These are phyloP conservation scores for Bothriochloa decipiens DNA, from an alignment of 176 grass and related monocot species.

Conservation along the genomic window DNA sequence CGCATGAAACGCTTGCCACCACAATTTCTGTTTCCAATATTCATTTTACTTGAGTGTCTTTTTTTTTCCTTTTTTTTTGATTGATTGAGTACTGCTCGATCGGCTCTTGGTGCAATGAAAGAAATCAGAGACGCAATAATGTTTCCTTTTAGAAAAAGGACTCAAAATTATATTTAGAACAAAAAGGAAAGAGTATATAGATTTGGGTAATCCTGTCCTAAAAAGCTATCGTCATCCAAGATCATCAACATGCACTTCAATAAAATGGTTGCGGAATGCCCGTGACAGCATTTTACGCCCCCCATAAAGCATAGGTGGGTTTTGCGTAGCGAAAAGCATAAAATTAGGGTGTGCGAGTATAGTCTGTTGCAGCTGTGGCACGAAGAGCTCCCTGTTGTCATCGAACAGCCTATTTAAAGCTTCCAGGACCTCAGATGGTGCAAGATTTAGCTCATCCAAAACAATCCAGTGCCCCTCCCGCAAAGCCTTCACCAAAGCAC, in stretches of 20 bases:
- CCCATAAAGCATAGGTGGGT: constrained; percentile 87
- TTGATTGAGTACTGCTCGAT: neutral
- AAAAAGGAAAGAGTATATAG: too few relatives aligned
- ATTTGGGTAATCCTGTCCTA: too few relatives aligned
- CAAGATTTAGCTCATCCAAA: constrained; percentile 97
- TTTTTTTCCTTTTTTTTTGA: neutral
- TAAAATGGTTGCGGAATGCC: constrained; percentile 94
- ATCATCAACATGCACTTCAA: constrained; percentile 94
- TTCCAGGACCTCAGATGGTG: constrained; percentile 95
- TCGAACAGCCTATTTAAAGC: constrained; percentile 95
- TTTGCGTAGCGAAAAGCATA: constrained; percentile 98
- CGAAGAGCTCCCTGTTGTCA: constrained; percentile 94
- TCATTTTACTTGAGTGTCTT: neutral
- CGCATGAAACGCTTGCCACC: neutral
- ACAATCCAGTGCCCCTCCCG: constrained; percentile 96
- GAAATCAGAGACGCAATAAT: too few relatives aligned
- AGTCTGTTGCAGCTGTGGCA: constrained; percentile 91
- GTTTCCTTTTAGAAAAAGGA: too few relatives aligned
- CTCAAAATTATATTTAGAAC: too few relatives aligned
- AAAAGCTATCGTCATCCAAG: too few relatives aligned
- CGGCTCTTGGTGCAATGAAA: too few relatives aligned
- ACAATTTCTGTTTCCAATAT: neutral
- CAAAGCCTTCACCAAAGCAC: constrained; percentile 93
- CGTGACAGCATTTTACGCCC: constrained; percentile 93
- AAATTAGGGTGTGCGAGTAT: constrained; percentile 88